phyloP scores from a whole-genome alignment of 768 basidiomycete species.

The Rhizopogon sp. region DNA sequence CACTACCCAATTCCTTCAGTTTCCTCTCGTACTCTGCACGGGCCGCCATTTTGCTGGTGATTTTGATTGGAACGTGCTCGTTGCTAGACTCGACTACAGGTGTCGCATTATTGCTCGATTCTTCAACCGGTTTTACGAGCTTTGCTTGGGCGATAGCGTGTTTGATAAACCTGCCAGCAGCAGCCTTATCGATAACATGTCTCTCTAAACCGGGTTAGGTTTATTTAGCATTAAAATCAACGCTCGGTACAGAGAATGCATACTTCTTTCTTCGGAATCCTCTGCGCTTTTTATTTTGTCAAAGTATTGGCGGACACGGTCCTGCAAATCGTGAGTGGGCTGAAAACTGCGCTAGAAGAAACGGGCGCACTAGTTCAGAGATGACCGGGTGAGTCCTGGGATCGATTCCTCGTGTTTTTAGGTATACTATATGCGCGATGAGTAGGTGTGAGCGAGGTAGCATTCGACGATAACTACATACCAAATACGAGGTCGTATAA shows the following conservation, averaged over 20 bases:
- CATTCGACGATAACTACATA: constrained; percentile 29
- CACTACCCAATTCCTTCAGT: constrained; percentile 37
- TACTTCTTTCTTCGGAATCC: constrained; percentile 48
- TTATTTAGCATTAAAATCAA: background rate
- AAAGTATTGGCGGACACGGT: constrained; percentile 76
- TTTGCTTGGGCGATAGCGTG: constrained; percentile 70
- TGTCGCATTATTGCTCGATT: constrained; percentile 12
- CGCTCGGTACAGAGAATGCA: background rate
- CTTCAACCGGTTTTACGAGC: constrained; percentile 30
- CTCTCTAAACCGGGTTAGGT: constrained; percentile 25
- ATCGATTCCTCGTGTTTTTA: constrained; percentile 76
- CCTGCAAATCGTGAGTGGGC: constrained; percentile 32
- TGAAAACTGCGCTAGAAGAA: background rate
- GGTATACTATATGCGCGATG: constrained; percentile 50
- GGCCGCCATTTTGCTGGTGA: constrained; percentile 72
- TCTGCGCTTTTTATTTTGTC: constrained; percentile 77
- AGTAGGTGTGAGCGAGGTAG: background rate
- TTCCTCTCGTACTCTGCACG: constrained; percentile 59
- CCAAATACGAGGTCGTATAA: constrained; percentile 85
- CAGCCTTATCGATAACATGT: constrained; percentile 65
- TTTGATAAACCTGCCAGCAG: constrained; percentile 80
- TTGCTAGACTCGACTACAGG: constrained; percentile 8
- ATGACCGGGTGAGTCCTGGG: constrained; percentile 75
- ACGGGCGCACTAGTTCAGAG: constrained; percentile 39
- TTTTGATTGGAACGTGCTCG: constrained; percentile 42